Evolutionary conservation across 1,284 basidiomycete species (phyloP).

Genomic region (Uromyces viciae-fabae): DNA sequence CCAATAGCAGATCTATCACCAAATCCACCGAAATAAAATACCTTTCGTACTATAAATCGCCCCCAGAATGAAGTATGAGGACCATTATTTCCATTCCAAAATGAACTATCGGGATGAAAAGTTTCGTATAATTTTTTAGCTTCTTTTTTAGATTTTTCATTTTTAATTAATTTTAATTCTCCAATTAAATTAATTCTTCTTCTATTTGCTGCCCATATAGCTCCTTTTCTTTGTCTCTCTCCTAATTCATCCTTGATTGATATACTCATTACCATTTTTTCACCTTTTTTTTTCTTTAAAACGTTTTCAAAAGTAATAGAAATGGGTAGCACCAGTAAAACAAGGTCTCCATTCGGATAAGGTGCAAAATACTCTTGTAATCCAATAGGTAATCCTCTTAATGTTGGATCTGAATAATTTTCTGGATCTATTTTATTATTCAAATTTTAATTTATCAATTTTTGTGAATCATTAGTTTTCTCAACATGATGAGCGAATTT

Average conservation of each 20-base stretch:
- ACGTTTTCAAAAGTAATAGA: constrained; percentile 38
- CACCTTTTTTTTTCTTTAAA: neutral
- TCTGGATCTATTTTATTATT: neutral
- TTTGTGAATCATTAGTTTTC: neutral
- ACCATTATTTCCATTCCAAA: constrained; percentile 10
- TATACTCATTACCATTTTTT: neutral
- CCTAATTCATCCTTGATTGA: constrained; percentile 37
- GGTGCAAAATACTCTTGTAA: constrained; percentile 43
- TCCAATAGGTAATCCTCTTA: constrained; percentile 15
- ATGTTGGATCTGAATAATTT: constrained; percentile 1
- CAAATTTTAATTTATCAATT: neutral
- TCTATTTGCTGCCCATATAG: constrained; percentile 33
- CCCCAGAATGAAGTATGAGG: constrained; percentile 33
- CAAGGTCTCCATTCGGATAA: constrained; percentile 38
- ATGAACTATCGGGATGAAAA: constrained; percentile 26
- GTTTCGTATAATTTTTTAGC: constrained; percentile 27
- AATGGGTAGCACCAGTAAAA: constrained; percentile 29
- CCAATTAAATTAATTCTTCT: constrained; percentile 27
- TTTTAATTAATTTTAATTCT: neutral
- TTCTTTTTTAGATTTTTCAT: neutral
- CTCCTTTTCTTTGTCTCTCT: neutral
- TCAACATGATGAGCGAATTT: neutral
- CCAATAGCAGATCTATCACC: constrained; percentile 39
- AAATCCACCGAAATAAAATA: constrained; percentile 43
- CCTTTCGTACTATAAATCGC: constrained; percentile 5